phyloP scores from a whole-genome alignment of 768 basidiomycete species.

The Suillus subalutaceus region DNA sequence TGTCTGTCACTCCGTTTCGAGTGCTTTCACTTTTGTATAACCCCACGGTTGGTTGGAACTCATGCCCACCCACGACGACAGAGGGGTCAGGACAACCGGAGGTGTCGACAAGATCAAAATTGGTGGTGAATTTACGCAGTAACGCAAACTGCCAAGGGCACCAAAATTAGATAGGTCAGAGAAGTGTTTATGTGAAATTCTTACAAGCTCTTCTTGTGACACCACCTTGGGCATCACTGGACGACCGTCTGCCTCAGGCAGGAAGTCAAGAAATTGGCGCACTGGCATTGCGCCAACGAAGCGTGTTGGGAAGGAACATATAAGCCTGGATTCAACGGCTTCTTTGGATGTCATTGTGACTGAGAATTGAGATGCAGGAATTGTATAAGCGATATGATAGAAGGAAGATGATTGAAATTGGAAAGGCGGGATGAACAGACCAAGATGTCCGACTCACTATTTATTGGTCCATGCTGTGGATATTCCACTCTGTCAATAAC shows the following conservation, averaged over 20 bases:
- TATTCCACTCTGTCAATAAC: neutral
- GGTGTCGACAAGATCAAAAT: constrained; percentile 2
- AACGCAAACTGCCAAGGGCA: neutral
- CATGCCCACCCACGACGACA: neutral
- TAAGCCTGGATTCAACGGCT: neutral
- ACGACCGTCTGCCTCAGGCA: neutral
- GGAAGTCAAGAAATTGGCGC: neutral
- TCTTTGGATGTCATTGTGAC: neutral
- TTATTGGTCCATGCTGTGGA: neutral
- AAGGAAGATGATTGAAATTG: neutral
- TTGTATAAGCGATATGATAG: neutral
- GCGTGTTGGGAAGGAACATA: neutral
- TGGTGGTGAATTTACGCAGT: neutral
- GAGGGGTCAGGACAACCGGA: neutral
- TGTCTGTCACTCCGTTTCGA: neutral
- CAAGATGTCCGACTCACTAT: neutral
- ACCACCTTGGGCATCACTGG: neutral
- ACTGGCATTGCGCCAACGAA: neutral
- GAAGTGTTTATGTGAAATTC: neutral
- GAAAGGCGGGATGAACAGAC: neutral
- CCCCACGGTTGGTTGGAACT: neutral
- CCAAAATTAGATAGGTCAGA: neutral
- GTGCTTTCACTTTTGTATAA: neutral
- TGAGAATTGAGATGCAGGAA: neutral
- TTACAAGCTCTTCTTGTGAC: neutral